phyloP scores from a whole-genome alignment of 768 basidiomycete species.

The Harrya chromipes region DNA sequence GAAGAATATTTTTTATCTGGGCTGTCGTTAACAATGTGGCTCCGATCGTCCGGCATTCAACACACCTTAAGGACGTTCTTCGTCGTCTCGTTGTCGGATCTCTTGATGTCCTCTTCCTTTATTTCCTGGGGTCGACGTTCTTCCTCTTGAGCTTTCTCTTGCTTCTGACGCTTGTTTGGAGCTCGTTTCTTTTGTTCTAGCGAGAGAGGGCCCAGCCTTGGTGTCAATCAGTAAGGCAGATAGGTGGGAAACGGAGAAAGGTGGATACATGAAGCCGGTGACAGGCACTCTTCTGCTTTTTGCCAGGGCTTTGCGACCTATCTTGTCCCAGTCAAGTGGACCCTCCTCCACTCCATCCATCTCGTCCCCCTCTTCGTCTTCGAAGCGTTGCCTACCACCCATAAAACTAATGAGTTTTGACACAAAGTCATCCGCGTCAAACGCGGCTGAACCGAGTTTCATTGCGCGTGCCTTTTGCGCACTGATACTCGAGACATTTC shows the following conservation, averaged over 20 bases:
- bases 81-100: slow-evolving; percentile 85
- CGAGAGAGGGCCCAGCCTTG: slow-evolving; percentile 88
- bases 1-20: slow-evolving; percentile 63
- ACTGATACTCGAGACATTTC: slow-evolving; percentile 73
- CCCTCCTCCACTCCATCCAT: slow-evolving; percentile 50
- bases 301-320: slow-evolving; percentile 81
- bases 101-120: slow-evolving; percentile 75
- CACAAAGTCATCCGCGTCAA: slow-evolving; percentile 92
- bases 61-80: slow-evolving; percentile 77
- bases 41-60: background rate
- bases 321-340: slow-evolving; percentile 75
- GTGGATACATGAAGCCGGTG: slow-evolving; percentile 83
- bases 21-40: background rate
- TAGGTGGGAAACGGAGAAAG: background rate
- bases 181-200: slow-evolving; percentile 80
- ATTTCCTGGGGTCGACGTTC: slow-evolving; percentile 76
- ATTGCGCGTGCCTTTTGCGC: slow-evolving; percentile 88
- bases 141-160: slow-evolving; percentile 70
- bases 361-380: slow-evolving; percentile 46
- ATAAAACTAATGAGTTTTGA: slow-evolving; percentile 69
- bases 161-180: slow-evolving; percentile 54
- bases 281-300: slow-evolving; percentile 77
- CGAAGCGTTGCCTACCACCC: slow-evolving; percentile 61
- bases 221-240: slow-evolving; percentile 14
- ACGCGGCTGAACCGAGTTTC: slow-evolving; percentile 83